Conservation (phyloP, 495 filamentous ascomycete species). For the Aspergillus heteromorphus region DNA sequence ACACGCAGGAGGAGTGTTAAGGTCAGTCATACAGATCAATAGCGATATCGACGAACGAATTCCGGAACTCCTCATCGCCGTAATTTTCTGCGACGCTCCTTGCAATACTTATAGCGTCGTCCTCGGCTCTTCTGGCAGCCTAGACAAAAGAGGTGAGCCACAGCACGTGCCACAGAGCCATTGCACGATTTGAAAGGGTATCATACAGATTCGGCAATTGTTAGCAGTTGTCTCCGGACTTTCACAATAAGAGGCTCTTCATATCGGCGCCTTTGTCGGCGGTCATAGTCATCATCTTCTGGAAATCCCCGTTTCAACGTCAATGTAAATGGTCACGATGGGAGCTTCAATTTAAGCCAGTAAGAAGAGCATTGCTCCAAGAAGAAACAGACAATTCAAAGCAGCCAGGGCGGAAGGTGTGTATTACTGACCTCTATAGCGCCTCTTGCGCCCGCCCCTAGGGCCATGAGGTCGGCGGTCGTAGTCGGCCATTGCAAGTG, state of each 20-base stretch:
- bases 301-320: constrained; percentile 9
- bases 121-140: constrained; percentile 72
- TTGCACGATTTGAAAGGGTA: not conserved
- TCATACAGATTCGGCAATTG: constrained; percentile 76
- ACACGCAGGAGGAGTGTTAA: not conserved
- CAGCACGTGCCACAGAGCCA: not conserved
- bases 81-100: constrained; percentile 71
- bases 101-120: constrained; percentile 72
- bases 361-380: not conserved
- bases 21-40: constrained; percentile 60
- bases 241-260: constrained; percentile 72
- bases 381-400: constrained; percentile 1
- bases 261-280: constrained; percentile 69
- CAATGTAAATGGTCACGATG: not conserved
- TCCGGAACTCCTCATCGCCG: constrained; percentile 69
- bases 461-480: constrained; percentile 57
- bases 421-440: constrained; percentile 47
- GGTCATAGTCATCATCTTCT: constrained; percentile 76
- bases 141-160: constrained; percentile 23
- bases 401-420: not conserved
- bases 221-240: constrained; percentile 73
- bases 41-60: constrained; percentile 62
- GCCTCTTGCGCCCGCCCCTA: constrained; percentile 62
- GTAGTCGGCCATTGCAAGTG: constrained; percentile 61
- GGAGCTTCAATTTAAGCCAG: not conserved